Percentiles rank a stretch among this genome's conserved stretches.
phyloP scores from a whole-genome alignment of 495 filamentous ascomycete species.

The Penicillium simplicissimum region DNA sequence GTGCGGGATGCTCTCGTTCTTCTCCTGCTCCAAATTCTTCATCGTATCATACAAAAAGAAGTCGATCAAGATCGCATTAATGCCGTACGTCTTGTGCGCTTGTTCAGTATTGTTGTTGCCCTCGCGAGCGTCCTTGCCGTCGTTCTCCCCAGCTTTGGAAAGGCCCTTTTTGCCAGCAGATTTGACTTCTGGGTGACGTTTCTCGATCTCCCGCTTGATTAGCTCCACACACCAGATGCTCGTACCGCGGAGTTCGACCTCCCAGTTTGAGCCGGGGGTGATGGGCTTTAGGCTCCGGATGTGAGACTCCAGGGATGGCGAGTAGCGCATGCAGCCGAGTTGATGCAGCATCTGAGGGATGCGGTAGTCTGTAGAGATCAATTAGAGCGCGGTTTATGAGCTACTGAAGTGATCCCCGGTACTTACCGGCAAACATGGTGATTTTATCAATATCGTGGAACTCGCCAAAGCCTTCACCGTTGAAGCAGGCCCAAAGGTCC shows the following conservation, averaged over 20 bases:
- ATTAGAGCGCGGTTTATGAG: not conserved
- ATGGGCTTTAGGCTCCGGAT: constrained; percentile 64
- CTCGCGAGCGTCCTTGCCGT: constrained; percentile 7
- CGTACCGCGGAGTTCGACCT: constrained; percentile 84
- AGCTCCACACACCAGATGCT: constrained; percentile 95
- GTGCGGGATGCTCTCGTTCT: constrained; percentile 71
- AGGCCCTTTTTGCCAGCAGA: constrained; percentile 16
- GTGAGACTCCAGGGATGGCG: constrained; percentile 70
- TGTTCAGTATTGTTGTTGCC: constrained; percentile 20
- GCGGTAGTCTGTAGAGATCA: constrained; percentile 70
- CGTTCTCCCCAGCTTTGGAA: constrained; percentile 3
- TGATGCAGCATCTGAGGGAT: constrained; percentile 90
- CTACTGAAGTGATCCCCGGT: not conserved
- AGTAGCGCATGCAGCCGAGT: constrained; percentile 80
- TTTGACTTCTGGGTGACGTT: constrained; percentile 63
- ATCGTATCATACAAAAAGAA: constrained; percentile 95
- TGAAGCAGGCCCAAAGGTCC: constrained; percentile 93
- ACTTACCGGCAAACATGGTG: constrained; percentile 87
- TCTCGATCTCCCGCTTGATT: constrained; percentile 78
- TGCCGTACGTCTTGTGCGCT: constrained; percentile 26
- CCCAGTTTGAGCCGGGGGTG: constrained; percentile 73
- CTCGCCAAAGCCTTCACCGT: constrained; percentile 73
- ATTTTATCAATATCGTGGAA: constrained; percentile 92
- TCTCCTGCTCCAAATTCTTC: constrained; percentile 70
- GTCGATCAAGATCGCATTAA: constrained; percentile 94